phyloP scores from a whole-genome alignment of 257 asterid species.

The Verbena officinalis region DNA sequence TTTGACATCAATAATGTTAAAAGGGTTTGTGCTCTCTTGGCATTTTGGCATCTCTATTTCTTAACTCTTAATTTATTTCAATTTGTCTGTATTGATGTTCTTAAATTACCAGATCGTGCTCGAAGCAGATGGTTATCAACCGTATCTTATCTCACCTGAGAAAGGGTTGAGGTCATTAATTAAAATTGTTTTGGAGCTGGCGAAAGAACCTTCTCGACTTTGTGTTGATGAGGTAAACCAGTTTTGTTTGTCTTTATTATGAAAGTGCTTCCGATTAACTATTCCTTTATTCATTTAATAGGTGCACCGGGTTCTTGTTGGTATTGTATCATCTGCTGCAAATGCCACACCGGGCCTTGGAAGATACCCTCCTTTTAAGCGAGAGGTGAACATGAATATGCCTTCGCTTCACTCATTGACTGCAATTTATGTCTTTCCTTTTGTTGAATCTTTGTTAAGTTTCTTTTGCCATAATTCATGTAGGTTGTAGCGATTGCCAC shows the following conservation, averaged over 20 bases:
- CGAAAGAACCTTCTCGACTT: slow-evolving; percentile 96
- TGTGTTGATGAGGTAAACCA: slow-evolving; percentile 94
- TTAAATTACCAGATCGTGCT: slow-evolving; percentile 73
- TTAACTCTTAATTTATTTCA: slow-evolving; percentile 7
- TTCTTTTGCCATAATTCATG: slow-evolving; percentile 17
- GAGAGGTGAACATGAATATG: slow-evolving; percentile 62
- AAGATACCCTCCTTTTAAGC: slow-evolving; percentile 95
- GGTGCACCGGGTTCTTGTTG: slow-evolving; percentile 96
- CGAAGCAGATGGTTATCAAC: slow-evolving; percentile 99
- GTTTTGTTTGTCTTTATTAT: slow-evolving; percentile 12
- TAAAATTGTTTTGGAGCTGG: slow-evolving; percentile 83
- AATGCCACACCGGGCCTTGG: slow-evolving; percentile 99
- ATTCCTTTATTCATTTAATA: slow-evolving; percentile 23
- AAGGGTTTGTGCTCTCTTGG: slow-evolving; percentile 56
- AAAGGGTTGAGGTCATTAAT: slow-evolving; percentile 92
- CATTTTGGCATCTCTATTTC: slow-evolving; percentile 2
- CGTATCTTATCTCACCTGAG: slow-evolving; percentile 98
- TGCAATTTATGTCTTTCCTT: not conserved
- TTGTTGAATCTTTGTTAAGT: not conserved
- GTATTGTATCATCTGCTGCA: slow-evolving; percentile 89
- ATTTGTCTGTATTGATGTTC: slow-evolving; percentile 31
- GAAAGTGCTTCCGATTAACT: slow-evolving; percentile 9
- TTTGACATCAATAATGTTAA: slow-evolving; percentile 91
- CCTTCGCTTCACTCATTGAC: not conserved
- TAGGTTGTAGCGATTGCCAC: slow-evolving; percentile 76